Base-by-base conservation (phyloP, 2,329 filamentous ascomycete species). In the Myriosclerotinia duriaeana region DNA sequence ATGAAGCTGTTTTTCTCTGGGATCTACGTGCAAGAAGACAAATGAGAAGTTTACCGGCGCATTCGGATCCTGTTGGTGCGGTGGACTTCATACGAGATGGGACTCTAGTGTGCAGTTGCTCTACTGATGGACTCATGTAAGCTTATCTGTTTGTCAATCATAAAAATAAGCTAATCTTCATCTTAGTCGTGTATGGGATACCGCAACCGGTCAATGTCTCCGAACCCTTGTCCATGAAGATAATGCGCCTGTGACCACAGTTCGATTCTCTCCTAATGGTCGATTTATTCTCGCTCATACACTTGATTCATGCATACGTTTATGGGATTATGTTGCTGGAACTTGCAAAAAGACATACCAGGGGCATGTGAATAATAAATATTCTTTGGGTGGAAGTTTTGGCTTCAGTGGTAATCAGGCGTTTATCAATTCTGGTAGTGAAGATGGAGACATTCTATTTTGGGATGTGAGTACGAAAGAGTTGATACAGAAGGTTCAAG, bases 1-100 rank as follows among this genome's bases (percentile, higher is more conserved):
- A 99, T 72, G 95, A 99, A 80, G 95, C 95, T 5, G 92, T 99
- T 0, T 97, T 97, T 71, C 79, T 99, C 6, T 99, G 95, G 95
- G 95, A 99, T 77, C 91, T 98, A 17, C 85, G 95, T 17, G 92
- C 92, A 0, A 93, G 92, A 0, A 84, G 89, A 30, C 82, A 95
- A 44, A 97, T 99, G 93, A 86, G 93, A 65, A 93, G 90, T 69
- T 80, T 99, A 48, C 95, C 95, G 1, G 95, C 95, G 2, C 95
- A 99, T 75, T 96, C 92, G 38, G 95, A 99, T 77, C 95, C 95
- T 0, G 94, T 99, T 1, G 89, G 90, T 65, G 93, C 93, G 0
- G 94, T 99, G 12, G 94, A 97, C 77, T 96, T 99, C 74, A 92
- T 93, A 67, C 82, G 89, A 69, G 95, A 99, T 76, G 95, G 95